These are phyloP conservation scores for Malassezia pachydermatis DNA, from an alignment of 1,284 basidiomycete species.

Conservation along the genomic window DNA sequence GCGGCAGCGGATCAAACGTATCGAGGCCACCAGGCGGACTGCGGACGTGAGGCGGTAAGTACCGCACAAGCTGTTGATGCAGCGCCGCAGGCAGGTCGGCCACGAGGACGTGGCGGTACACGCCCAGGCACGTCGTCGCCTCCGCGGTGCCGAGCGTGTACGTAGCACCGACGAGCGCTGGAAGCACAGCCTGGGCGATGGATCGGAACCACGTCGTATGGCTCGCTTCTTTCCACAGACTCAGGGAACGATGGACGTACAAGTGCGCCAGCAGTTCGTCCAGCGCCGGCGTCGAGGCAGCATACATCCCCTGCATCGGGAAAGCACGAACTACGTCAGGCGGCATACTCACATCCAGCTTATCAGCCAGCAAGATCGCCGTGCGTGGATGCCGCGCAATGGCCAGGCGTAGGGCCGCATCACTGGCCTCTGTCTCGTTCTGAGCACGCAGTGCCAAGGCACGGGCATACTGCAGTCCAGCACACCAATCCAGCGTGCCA, in stretches of 20 bases:
- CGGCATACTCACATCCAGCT: slow-evolving; percentile 27
- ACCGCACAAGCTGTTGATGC: slow-evolving; percentile 35
- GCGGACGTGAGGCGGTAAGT: slow-evolving; percentile 33
- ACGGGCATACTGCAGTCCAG: slow-evolving; percentile 31
- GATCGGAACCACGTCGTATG: slow-evolving; percentile 28
- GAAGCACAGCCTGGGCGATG: slow-evolving; percentile 18
- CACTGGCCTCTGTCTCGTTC: slow-evolving; percentile 26
- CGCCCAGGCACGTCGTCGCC: slow-evolving; percentile 22
- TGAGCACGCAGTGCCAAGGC: slow-evolving; percentile 32
- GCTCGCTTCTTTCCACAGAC: slow-evolving; percentile 39
- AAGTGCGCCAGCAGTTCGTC: slow-evolving; percentile 34
- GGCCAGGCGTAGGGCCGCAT: slow-evolving; percentile 28
- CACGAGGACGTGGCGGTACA: slow-evolving; percentile 43
- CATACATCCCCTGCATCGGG: slow-evolving; percentile 16
- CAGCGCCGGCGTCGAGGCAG: slow-evolving; percentile 16
- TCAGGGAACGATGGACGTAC: slow-evolving; percentile 36
- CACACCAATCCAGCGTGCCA: slow-evolving; percentile 41
- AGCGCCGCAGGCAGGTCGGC: slow-evolving; percentile 39
- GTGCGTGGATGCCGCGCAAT: slow-evolving; percentile 35
- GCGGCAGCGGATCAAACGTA: slow-evolving; percentile 42
- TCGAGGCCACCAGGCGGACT: slow-evolving; percentile 28
- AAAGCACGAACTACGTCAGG: slow-evolving; percentile 20
- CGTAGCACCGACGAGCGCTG: slow-evolving; percentile 3
- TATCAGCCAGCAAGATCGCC: slow-evolving; percentile 32
- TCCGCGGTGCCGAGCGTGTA: slow-evolving; percentile 15